These are phyloP conservation scores for Plasmodium reichenowi DNA, from an alignment of 169 alveolate genomes.

Conservation along the genomic window DNA sequence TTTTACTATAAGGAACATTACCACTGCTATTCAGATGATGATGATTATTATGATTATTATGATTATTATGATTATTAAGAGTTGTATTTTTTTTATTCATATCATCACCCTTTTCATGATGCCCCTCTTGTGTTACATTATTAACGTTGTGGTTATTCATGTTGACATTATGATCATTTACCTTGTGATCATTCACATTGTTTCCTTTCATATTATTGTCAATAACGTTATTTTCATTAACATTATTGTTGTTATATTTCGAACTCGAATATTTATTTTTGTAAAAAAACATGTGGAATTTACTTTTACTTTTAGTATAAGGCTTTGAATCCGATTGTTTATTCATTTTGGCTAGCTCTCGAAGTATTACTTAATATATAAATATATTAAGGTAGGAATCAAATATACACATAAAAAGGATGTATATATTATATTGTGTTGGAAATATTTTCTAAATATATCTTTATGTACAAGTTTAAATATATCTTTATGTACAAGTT, in stretches of 20 bases:
- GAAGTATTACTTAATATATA: too few relatives aligned
- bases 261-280: conserved; percentile 47
- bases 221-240: background rate
- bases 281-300: conserved; percentile 32
- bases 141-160: too few relatives aligned
- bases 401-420: too few relatives aligned
- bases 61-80: background rate
- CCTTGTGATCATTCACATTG: background rate
- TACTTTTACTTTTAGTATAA: conserved; percentile 31
- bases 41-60: background rate
- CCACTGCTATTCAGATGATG: background rate
- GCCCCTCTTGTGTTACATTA: too few relatives aligned
- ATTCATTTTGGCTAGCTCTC: conserved; percentile 19
- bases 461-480: too few relatives aligned
- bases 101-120: too few relatives aligned
- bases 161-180: background rate
- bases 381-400: too few relatives aligned
- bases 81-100: background rate
- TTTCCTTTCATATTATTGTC: background rate
- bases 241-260: conserved; percentile 8
- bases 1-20: too few relatives aligned
- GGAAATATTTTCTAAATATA: too few relatives aligned
- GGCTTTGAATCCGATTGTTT: conserved; percentile 29
- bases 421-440: too few relatives aligned
- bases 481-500: too few relatives aligned